Conservation (phyloP, 352 stramenopile species). For the Blastocystis sp. region DNA sequence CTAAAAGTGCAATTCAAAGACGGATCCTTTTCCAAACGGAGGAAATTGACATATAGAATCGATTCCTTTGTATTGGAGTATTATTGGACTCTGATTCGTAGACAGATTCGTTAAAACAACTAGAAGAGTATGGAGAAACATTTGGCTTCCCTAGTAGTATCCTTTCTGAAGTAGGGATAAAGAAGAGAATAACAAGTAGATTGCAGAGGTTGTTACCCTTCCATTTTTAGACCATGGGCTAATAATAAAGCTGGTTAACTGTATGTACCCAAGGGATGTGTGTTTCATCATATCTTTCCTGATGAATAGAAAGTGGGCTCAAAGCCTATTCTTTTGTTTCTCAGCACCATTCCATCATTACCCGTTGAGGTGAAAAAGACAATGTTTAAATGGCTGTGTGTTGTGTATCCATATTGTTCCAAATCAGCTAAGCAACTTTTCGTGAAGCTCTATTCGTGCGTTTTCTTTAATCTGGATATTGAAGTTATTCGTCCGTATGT, state of each 20-base stretch:
- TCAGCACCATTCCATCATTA: neutral
- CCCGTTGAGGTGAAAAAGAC: neutral
- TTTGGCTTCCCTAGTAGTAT: slow-evolving; percentile 4
- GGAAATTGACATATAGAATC: neutral
- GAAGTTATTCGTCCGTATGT: slow-evolving; percentile 28
- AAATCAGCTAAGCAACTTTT: neutral
- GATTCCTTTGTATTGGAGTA: neutral
- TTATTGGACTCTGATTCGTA: neutral
- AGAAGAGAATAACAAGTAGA: neutral
- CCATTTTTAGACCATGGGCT: slow-evolving; percentile 8
- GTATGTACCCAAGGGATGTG: slow-evolving; percentile 1
- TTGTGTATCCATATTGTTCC: slow-evolving; percentile 37
- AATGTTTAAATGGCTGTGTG: slow-evolving; percentile 49
- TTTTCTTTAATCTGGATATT: slow-evolving; percentile 36
- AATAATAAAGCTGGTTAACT: neutral
- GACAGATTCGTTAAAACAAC: neutral
- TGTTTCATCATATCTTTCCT: neutral
- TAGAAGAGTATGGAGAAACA: slow-evolving; percentile 30
- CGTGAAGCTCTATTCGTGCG: slow-evolving; percentile 17
- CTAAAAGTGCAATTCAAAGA: neutral
- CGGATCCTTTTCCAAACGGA: neutral
- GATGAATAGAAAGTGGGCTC: slow-evolving; percentile 20
- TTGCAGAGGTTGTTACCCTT: slow-evolving; percentile 2
- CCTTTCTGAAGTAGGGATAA: neutral
- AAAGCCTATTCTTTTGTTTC: neutral